phyloP scores from a whole-genome alignment of 1,139 yeast genomes.

The Geotrichum aggregatum region DNA sequence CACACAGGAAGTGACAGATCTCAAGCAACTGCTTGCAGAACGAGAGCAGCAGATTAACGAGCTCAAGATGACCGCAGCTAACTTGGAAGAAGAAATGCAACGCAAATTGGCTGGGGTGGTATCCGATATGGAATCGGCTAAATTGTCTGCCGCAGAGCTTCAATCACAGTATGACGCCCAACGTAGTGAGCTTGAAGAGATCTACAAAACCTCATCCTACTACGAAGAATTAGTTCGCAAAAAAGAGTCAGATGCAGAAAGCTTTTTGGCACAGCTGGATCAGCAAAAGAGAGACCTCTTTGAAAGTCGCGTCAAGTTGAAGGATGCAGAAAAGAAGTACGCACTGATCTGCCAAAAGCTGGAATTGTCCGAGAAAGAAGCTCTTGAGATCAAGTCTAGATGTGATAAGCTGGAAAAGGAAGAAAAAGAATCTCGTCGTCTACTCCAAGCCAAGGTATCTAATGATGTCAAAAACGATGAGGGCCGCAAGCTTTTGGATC shows the following conservation, averaged over 20 bases:
- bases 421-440: slow-evolving; percentile 29
- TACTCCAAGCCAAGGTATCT: slow-evolving; percentile 33
- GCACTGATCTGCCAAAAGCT: slow-evolving; percentile 24
- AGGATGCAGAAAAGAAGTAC: slow-evolving; percentile 26
- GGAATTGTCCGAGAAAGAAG: slow-evolving; percentile 28
- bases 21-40: slow-evolving; percentile 26
- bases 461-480: slow-evolving; percentile 29
- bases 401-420: slow-evolving; percentile 33
- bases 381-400: slow-evolving; percentile 30
- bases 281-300: slow-evolving; percentile 26
- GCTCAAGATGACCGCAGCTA: slow-evolving; percentile 37
- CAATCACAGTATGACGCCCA: slow-evolving; percentile 50
- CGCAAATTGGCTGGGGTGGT: slow-evolving; percentile 31
- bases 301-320: slow-evolving; percentile 18
- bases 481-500: slow-evolving; percentile 28
- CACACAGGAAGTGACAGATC: slow-evolving; percentile 32
- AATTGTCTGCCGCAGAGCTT: slow-evolving; percentile 45
- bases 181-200: slow-evolving; percentile 38
- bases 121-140: slow-evolving; percentile 35
- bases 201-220: slow-evolving; percentile 41
- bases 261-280: slow-evolving; percentile 31
- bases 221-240: slow-evolving; percentile 39
- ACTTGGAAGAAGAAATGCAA: slow-evolving; percentile 40
- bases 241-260: slow-evolving; percentile 41
- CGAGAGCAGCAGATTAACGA: slow-evolving; percentile 40